Conservation (phyloP, 495 filamentous ascomycete genomes). For the Chlorociboria aeruginascens region DNA sequence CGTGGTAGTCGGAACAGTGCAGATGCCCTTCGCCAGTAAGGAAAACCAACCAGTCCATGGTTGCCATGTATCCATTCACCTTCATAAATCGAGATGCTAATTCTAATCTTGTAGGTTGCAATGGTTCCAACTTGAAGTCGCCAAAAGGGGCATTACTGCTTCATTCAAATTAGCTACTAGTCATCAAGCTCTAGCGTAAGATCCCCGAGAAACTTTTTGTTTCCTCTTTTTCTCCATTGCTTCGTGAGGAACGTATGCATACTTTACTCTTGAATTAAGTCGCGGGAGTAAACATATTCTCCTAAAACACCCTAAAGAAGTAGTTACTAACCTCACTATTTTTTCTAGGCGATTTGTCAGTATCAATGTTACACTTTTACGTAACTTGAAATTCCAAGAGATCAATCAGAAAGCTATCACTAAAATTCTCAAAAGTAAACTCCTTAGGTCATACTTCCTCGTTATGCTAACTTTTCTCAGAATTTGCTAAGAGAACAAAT, state of each 20-base stretch:
- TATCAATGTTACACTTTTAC: conserved; percentile 52
- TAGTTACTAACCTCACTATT: too few species aligned
- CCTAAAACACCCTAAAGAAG: too few species aligned
- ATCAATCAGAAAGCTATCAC: conserved; percentile 55
- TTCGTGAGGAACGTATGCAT: too few species aligned
- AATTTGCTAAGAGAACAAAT: conserved; percentile 70
- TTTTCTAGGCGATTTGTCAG: conserved; percentile 36
- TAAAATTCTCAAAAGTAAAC: conserved; percentile 69
- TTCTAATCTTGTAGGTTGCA: conserved; percentile 22
- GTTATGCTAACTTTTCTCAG: conserved; percentile 22
- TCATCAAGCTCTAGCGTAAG: conserved; percentile 32
- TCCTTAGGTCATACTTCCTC: neutral
- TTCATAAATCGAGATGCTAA: neutral
- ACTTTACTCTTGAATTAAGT: too few species aligned
- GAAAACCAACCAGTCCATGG: neutral
- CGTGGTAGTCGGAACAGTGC: conserved; percentile 43
- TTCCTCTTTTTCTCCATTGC: too few species aligned
- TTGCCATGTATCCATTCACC: neutral
- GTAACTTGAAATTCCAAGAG: conserved; percentile 59
- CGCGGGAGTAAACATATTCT: too few species aligned
- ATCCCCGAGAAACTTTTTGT: too few species aligned
- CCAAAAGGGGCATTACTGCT: conserved; percentile 34
- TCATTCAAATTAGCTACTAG: conserved; percentile 49
- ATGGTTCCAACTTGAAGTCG: conserved; percentile 46
- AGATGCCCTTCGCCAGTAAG: conserved; percentile 33